Evolutionary conservation across 345 rosid species (phyloP), one percentile per base, ranked within the genome.

Genomic region (Mercurialis annua): DNA sequence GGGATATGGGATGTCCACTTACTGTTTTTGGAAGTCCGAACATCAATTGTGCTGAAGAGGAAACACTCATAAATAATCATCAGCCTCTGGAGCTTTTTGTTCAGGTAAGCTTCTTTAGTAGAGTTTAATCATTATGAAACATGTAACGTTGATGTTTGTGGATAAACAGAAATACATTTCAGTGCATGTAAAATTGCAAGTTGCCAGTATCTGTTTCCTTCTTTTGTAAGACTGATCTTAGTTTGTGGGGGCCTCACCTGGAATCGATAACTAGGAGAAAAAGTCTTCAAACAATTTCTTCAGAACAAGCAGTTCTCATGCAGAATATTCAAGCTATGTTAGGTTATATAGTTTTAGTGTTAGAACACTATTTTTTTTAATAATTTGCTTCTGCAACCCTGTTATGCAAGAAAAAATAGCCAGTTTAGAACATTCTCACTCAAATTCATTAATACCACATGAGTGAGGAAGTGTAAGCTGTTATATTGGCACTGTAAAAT

Each of bases 1-100:
- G 99, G 99, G 99, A 95, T 82, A 92, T 92, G 97, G 93, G 82
- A 1, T 95, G 99, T 64, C 86, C 96, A 18, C 93, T 95, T 36
- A 74, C 82, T 17, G 87, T 92, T 59, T 64, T 95, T 6, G 89
- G 84, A 76, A 81, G 82, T 69, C 78, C 96, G 34, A 55, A 66
- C 63, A 75, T 74, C 64, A 78, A 66, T 38, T 74, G 76, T 78
- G 74, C 71, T 11, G 84, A 83, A 67, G 85, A 84, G 77, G 82
- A 63, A 72, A 81, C 75, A 60, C 82, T 81, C 48, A 62, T 75
- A 67, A 78, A 82, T 58, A 77, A 70, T 59, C 83, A 76, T 51
- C 80, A 61, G 44, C 83, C 90, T 69, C 66, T 95, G 63, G 82
- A 83, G 76, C 86, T 95, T 71, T 81, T 78, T 73, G 69, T 81